Percentiles rank a stretch among this genome's conserved stretches.
Evolutionary conservation across 2,329 filamentous ascomycete genomes (phyloP).

Genomic region (Metarhizium sp.): DNA sequence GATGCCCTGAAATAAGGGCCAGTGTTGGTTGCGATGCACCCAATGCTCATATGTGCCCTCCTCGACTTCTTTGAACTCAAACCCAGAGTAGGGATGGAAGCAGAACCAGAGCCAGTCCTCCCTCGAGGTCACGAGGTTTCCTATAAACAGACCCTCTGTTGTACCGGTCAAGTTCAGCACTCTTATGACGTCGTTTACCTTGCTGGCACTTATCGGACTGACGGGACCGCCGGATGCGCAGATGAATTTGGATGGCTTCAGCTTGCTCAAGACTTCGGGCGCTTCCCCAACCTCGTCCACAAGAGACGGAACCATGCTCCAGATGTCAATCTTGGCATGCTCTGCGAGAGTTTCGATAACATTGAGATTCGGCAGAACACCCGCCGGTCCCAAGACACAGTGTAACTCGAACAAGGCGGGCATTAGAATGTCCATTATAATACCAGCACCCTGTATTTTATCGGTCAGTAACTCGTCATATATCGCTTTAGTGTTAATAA

Average conservation of each 20-base stretch:
- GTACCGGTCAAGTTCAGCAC: slow-evolving; percentile 25
- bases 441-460: slow-evolving; percentile 25
- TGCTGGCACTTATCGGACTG: slow-evolving; percentile 15
- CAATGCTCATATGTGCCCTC: slow-evolving; percentile 21
- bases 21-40: slow-evolving; percentile 21
- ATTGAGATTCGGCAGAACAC: slow-evolving; percentile 24
- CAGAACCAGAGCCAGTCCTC: slow-evolving; percentile 23
- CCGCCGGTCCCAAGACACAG: slow-evolving; percentile 25
- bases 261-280: slow-evolving; percentile 20
- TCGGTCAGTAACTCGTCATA: background rate
- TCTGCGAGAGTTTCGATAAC: slow-evolving; percentile 24
- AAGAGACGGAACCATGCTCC: slow-evolving; percentile 27
- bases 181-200: slow-evolving; percentile 21
- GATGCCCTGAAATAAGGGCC: slow-evolving; percentile 20
- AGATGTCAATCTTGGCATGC: slow-evolving; percentile 25
- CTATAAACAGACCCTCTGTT: slow-evolving; percentile 24
- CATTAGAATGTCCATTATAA: slow-evolving; percentile 31
- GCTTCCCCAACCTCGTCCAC: slow-evolving; percentile 23
- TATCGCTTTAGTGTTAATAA: background rate
- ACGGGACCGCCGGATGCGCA: slow-evolving; percentile 26
- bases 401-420: slow-evolving; percentile 24
- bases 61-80: slow-evolving; percentile 23
- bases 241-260: slow-evolving; percentile 23
- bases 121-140: slow-evolving; percentile 16
- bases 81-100: slow-evolving; percentile 24